Base-by-base conservation (phyloP, 139 green algal species). In the Haematococcus sp. region DNA sequence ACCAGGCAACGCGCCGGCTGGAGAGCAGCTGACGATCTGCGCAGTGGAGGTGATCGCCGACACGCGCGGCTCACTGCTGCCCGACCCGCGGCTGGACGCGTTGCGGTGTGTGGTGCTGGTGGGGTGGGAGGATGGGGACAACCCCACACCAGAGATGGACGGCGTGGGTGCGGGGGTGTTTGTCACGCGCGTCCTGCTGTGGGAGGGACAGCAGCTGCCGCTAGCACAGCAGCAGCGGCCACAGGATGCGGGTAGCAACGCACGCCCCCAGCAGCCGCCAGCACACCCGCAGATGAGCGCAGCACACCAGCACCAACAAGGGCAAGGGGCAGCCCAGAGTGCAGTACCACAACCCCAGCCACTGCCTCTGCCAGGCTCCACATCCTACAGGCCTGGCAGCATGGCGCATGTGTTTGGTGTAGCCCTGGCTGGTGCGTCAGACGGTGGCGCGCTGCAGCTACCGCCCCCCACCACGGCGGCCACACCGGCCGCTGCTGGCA, bases 41-140 rank as follows among this genome's bases (percentile, higher is more conserved):
- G 86, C 79, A 19, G 51, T 97, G n/a, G 91, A 98, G 88, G 68
- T 98, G 60, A 84, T 91, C 52, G 91, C 91, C 9, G 88, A 88
- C 33, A 87, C 69, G 67, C 80, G 94, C 32, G 89, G 91, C 1
- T 35, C 32, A 2, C 76, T 98, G 71, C 77, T 94, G 75, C 90
- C 94, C 0, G 91, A 98, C 73, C 94, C 94, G 7, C 78, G 81
- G 22, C 85, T 94, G 55, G 93, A 97, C 72, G 75, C 87, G 3
- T 78, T 96, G 44, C 77, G 79, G 22, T 79, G 69, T n/a, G 67
- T 95, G 7, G 74, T 86, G 3, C 60, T 94, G 58, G 61, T 68
- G 4, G 61, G 11, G 58, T 43, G 58, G 52, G 52, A 60, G 15
- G 89, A 92, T 66, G 73, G 76, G 4, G 83, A 91, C 66, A 77